A percentile compares a stretch with the other conserved stretches of the same genome.
phyloP scores from a whole-genome alignment of 139 green algal species.

The Coccomyxa sp. region DNA sequence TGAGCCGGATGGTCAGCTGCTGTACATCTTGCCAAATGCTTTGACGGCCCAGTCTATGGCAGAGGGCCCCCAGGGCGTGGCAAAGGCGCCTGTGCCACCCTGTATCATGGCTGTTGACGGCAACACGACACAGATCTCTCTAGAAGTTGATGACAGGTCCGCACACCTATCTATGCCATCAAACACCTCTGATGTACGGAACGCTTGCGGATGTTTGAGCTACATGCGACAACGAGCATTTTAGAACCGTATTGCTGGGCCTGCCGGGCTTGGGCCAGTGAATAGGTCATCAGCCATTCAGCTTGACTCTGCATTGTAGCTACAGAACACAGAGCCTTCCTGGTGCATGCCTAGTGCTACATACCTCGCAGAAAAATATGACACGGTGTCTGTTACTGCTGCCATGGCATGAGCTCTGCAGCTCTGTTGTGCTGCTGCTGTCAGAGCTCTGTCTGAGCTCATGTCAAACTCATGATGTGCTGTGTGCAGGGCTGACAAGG shows the following conservation, averaged over 20 bases:
- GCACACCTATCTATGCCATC: not conserved
- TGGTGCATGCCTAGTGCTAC: not conserved
- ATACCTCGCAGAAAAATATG: not conserved
- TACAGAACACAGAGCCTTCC: not conserved
- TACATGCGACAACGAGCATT: not conserved
- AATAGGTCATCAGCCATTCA: not conserved
- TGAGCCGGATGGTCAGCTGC: constrained; percentile 46
- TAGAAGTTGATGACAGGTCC: constrained; percentile 22
- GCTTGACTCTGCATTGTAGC: not conserved
- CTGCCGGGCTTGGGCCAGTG: not conserved
- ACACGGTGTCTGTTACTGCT: not conserved
- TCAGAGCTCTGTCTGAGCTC: too few relatives aligned
- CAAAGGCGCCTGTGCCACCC: constrained; percentile 63
- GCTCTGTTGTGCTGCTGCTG: not conserved
- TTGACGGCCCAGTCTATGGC: constrained; percentile 57
- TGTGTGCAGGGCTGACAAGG: constrained; percentile 12
- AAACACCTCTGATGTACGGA: too few relatives aligned
- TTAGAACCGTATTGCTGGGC: not conserved
- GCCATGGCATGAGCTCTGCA: not conserved
- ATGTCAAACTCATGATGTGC: too few relatives aligned
- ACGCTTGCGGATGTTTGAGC: too few relatives aligned
- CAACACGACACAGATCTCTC: constrained; percentile 24
- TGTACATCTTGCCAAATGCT: constrained; percentile 75
- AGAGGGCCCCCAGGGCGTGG: constrained; percentile 14
- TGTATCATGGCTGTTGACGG: constrained; percentile 56